These are phyloP conservation scores for Penicillium sp. DNA, from an alignment of 2,329 filamentous ascomycete species.

Conservation along the genomic window DNA sequence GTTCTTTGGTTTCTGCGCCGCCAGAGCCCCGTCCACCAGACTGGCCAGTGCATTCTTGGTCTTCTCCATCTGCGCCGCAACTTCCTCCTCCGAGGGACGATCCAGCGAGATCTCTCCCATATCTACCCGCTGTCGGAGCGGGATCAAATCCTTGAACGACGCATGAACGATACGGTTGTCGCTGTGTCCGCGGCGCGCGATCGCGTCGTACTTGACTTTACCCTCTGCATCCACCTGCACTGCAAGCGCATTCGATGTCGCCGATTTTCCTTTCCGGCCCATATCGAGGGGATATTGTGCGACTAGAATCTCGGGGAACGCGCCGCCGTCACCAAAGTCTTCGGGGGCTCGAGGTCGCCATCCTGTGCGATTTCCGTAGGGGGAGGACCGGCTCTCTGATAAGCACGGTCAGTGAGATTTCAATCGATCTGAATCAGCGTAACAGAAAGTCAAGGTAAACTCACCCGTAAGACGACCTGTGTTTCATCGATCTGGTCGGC, in stretches of 20 bases:
- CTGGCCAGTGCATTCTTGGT: slow-evolving; percentile 80
- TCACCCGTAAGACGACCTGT: slow-evolving; percentile 72
- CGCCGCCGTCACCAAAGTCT: slow-evolving; percentile 93
- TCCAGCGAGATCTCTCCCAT: slow-evolving; percentile 85
- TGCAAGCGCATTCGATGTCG: slow-evolving; percentile 78
- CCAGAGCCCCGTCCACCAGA: slow-evolving; percentile 77
- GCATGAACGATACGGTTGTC: slow-evolving; percentile 83
- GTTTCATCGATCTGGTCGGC: slow-evolving; percentile 75
- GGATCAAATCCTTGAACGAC: slow-evolving; percentile 95
- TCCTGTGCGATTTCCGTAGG: slow-evolving; percentile 79
- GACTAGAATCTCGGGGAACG: slow-evolving; percentile 88
- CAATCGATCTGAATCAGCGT: slow-evolving; percentile 2
- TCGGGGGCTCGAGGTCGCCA: slow-evolving; percentile 86
- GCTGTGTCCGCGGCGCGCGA: slow-evolving; percentile 81
- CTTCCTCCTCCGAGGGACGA: slow-evolving; percentile 76
- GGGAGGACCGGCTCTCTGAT: slow-evolving; percentile 72
- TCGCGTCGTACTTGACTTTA: slow-evolving; percentile 94
- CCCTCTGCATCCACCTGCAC: slow-evolving; percentile 86
- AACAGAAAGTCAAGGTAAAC: slow-evolving; percentile 15
- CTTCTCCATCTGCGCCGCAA: slow-evolving; percentile 75
- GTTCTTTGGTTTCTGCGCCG: slow-evolving; percentile 93
- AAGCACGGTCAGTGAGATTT: slow-evolving; percentile 4
- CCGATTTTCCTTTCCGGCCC: slow-evolving; percentile 68
- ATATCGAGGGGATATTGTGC: slow-evolving; percentile 96
- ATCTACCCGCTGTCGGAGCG: slow-evolving; percentile 84